These are phyloP conservation scores for Candida fluviatilis DNA, from an alignment of 805 yeast species.

Conservation along the genomic window DNA sequence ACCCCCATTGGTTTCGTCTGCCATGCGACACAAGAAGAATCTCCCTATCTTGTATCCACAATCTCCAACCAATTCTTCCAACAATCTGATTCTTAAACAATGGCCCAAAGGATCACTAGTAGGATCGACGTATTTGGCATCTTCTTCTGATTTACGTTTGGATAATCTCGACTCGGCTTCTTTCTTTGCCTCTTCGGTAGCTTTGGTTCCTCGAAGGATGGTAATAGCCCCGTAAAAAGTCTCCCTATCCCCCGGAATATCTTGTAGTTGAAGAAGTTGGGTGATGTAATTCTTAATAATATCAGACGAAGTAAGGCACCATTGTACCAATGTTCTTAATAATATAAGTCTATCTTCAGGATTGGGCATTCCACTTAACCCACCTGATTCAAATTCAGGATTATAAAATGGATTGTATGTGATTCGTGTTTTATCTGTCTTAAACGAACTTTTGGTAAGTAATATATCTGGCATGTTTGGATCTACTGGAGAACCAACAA, in stretches of 20 bases:
- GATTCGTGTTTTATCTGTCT: constrained; percentile 12
- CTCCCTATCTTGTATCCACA: constrained; percentile 38
- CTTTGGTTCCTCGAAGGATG: constrained; percentile 30
- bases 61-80: constrained; percentile 37
- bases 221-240: constrained; percentile 34
- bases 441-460: constrained; percentile 8
- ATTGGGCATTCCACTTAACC: constrained; percentile 27
- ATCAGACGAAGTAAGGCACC: constrained; percentile 33
- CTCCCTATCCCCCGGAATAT: constrained; percentile 36
- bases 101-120: constrained; percentile 33
- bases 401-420: constrained; percentile 18
- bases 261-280: constrained; percentile 23
- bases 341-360: constrained; percentile 33
- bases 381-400: constrained; percentile 26
- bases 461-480: constrained; percentile 18
- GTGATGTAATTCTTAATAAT: constrained; percentile 22
- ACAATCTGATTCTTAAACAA: constrained; percentile 27
- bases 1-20: constrained; percentile 31
- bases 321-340: constrained; percentile 31
- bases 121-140: constrained; percentile 33
- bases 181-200: constrained; percentile 24
- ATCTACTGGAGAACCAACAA: constrained; percentile 17
- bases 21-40: constrained; percentile 35
- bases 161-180: constrained; percentile 29
- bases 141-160: constrained; percentile 20